Evolutionary conservation across 129 eudicot species (phyloP).

Genomic region (Scalesia atractyloides): DNA sequence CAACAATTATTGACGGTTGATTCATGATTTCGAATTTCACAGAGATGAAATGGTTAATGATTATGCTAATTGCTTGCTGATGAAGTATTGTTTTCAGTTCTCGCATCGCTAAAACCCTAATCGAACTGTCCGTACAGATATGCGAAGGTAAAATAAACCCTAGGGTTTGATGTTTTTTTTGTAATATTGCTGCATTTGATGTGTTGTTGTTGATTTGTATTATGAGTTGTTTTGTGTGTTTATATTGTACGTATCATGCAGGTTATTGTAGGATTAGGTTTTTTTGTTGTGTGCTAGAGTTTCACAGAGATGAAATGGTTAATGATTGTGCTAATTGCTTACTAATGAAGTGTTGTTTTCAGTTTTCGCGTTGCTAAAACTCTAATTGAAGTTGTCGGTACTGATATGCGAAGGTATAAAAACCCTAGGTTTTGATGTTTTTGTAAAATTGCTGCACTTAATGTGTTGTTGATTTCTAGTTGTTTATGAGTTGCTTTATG

Average conservation of each 20-base stretch:
- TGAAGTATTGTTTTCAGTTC: background rate
- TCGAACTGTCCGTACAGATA: conserved; percentile 16
- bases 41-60: conserved; percentile 1
- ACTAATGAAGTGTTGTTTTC: background rate
- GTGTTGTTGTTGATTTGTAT: background rate
- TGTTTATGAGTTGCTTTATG: background rate
- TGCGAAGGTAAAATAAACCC: conserved; percentile 38
- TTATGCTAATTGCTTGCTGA: conserved; percentile 19
- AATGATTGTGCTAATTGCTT: conserved; percentile 9
- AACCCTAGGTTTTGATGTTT: conserved; percentile 22
- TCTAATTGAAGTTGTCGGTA: conserved; percentile 18
- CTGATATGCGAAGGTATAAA: conserved; percentile 30
- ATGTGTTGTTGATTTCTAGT: conserved; percentile 7
- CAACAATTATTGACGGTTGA: conserved; percentile 5
- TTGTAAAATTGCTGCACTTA: conserved; percentile 26
- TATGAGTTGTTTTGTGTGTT: background rate
- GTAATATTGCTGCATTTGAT: conserved; percentile 25
- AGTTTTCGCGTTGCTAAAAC: conserved; percentile 20
- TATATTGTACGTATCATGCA: background rate
- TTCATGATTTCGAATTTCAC: background rate
- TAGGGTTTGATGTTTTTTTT: conserved; percentile 12
- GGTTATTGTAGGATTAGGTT: background rate
- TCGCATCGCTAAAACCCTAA: conserved; percentile 26
- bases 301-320: conserved; percentile 6
- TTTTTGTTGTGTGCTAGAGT: background rate